Evolutionary conservation across 352 stramenopile species (phyloP).

Genomic region (Globisporangium yorkense): DNA sequence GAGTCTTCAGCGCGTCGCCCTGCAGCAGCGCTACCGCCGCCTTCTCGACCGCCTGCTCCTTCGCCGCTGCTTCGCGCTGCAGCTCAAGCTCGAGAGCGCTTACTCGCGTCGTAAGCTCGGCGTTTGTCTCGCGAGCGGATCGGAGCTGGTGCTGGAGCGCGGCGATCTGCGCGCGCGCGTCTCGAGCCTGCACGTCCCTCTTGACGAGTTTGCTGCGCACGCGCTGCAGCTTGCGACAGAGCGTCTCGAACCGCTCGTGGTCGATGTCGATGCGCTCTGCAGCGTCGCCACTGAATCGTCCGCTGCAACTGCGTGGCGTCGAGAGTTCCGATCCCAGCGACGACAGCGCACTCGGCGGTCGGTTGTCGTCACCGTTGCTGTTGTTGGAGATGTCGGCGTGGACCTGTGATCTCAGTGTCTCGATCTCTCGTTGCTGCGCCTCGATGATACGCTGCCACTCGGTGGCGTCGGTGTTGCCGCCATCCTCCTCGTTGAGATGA

Average conservation of each 20-base stretch:
- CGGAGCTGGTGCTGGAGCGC: constrained; percentile 14
- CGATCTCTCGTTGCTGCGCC: constrained; percentile 42
- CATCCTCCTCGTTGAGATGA: not conserved
- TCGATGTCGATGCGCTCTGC: constrained; percentile 23
- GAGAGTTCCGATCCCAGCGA: constrained; percentile 23
- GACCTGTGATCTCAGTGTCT: constrained; percentile 23
- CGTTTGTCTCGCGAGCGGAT: not conserved
- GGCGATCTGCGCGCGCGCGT: constrained; percentile 22
- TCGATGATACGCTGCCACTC: constrained; percentile 42
- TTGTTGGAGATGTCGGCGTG: not conserved
- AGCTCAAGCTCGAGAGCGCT: constrained; percentile 15
- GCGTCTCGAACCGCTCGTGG: constrained; percentile 28
- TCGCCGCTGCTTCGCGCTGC: constrained; percentile 14
- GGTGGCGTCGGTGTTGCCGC: constrained; percentile 1
- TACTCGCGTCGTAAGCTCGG: constrained; percentile 10
- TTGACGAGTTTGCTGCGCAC: constrained; percentile 21
- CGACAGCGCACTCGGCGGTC: constrained; percentile 11
- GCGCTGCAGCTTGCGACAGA: constrained; percentile 38
- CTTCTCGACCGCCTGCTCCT: constrained; percentile 34
- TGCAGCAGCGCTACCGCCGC: constrained; percentile 29
- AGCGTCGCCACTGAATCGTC: not conserved
- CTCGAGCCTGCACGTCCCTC: constrained; percentile 28
- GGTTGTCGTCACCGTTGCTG: not conserved
- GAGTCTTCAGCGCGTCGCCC: constrained; percentile 8
- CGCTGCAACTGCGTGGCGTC: not conserved